A percentile compares a stretch with the other conserved stretches of the same genome.
Conservation (phyloP, 2,329 filamentous ascomycete species). For the Cadophora malorum region DNA sequence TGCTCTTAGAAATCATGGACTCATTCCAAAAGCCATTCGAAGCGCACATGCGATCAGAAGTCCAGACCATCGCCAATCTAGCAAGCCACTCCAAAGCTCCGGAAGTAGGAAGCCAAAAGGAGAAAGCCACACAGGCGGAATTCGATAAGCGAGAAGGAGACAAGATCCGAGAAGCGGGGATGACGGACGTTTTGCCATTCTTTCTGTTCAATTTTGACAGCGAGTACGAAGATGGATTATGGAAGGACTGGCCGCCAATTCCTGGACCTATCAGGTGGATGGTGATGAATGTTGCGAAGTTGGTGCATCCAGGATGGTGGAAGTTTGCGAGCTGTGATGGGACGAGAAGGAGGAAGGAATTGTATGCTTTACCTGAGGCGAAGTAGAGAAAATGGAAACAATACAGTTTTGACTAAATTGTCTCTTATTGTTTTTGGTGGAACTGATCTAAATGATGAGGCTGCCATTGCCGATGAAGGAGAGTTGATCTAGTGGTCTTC, state of each 20-base stretch:
- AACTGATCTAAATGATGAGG: no score
- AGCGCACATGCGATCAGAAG: constrained; percentile 55
- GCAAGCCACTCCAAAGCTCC: constrained; percentile 13
- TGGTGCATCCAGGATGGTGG: constrained; percentile 64
- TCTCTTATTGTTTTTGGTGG: no score
- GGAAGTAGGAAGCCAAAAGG: constrained; percentile 18
- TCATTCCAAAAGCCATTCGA: constrained; percentile 58
- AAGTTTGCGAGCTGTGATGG: constrained; percentile 68
- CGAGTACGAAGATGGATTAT: constrained; percentile 63
- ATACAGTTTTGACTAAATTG: no score
- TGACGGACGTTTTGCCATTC: constrained; percentile 66
- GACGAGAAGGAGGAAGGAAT: constrained; percentile 45
- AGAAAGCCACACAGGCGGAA: constrained; percentile 11
- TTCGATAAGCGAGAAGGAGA: constrained; percentile 62
- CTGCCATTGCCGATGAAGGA: no score
- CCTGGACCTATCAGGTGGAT: constrained; percentile 65
- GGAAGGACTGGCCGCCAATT: constrained; percentile 70
- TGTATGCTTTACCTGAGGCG: constrained; percentile 21
- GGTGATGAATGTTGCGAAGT: constrained; percentile 62
- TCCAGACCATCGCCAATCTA: constrained; percentile 20
- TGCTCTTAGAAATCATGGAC: constrained; percentile 57
- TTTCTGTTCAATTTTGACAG: constrained; percentile 68
- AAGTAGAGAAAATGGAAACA: not conserved
- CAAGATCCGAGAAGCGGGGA: constrained; percentile 62
- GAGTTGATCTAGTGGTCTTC: no score